phyloP scores from a whole-genome alignment of 176 grass and related monocot species.

The Ensete glaucum region DNA sequence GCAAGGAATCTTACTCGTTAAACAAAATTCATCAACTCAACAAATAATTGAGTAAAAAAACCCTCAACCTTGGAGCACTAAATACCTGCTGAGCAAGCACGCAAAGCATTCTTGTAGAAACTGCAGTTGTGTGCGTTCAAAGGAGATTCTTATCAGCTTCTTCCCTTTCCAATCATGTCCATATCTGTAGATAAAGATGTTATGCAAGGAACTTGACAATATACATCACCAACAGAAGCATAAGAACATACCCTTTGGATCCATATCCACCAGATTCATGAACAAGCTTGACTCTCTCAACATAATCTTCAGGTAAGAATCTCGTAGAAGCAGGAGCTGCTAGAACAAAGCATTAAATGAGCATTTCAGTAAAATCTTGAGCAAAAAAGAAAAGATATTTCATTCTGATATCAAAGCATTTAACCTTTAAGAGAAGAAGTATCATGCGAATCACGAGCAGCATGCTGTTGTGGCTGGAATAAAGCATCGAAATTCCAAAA shows the following conservation, averaged over 20 bases:
- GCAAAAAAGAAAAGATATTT: background rate
- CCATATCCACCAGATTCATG: conserved; percentile 80
- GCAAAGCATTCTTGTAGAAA: conserved; percentile 91
- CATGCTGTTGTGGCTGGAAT: conserved; percentile 94
- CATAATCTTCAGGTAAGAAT: conserved; percentile 77
- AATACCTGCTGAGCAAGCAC: conserved; percentile 82
- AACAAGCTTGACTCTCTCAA: conserved; percentile 74
- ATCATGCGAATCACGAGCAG: conserved; percentile 94
- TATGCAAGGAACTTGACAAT: conserved; percentile 16
- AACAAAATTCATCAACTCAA: too few species aligned
- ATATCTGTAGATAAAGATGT: conserved; percentile 43
- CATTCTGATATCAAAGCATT: background rate
- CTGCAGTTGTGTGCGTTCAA: conserved; percentile 91
- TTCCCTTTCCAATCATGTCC: conserved; percentile 92
- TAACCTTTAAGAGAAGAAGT: conserved; percentile 80
- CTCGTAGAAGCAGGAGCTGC: conserved; percentile 55
- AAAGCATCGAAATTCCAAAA: conserved; percentile 99
- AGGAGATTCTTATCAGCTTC: conserved; percentile 97
- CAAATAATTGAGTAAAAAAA: too few species aligned
- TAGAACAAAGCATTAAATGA: background rate
- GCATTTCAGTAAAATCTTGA: background rate
- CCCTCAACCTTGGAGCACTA: too few species aligned
- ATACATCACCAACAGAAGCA: conserved; percentile 12
- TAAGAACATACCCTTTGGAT: conserved; percentile 67
- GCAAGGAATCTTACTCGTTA: too few species aligned